A percentile compares a stretch with the other conserved stretches of the same genome.
Evolutionary conservation across 805 yeast genomes (phyloP).

Genomic region (Candida silvicultrix): DNA sequence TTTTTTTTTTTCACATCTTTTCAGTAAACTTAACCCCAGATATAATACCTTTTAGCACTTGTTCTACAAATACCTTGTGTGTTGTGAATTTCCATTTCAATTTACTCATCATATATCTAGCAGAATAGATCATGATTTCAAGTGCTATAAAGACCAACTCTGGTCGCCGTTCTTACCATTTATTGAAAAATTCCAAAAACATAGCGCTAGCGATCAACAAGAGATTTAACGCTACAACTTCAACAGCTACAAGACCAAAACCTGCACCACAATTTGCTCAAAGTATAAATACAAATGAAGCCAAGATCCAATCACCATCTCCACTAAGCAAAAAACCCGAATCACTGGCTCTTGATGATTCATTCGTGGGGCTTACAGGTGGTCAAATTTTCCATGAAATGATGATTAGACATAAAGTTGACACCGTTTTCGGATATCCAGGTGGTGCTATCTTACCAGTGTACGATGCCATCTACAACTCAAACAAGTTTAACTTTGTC

Average conservation of each 20-base stretch:
- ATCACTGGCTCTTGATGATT: constrained; percentile 54
- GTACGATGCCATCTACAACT: constrained; percentile 92
- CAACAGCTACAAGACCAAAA: constrained; percentile 14
- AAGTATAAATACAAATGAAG: constrained; percentile 4
- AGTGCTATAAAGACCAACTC: constrained; percentile 12
- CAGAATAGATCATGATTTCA: constrained; percentile 3
- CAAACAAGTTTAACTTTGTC: constrained; percentile 82
- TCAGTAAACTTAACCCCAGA: not conserved
- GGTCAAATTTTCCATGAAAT: constrained; percentile 98
- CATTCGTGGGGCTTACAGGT: constrained; percentile 94
- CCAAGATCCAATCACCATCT: not conserved
- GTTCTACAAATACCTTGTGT: not conserved
- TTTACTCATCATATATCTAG: not conserved
- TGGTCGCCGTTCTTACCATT: constrained; percentile 11
- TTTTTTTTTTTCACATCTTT: not conserved
- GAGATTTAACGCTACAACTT: constrained; percentile 7
- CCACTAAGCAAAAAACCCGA: constrained; percentile 3
- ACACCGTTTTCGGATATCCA: constrained; percentile 94
- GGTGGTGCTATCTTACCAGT: constrained; percentile 99
- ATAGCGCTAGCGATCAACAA: constrained; percentile 1
- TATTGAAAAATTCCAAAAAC: constrained; percentile 2
- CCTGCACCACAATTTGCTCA: constrained; percentile 24
- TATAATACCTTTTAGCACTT: not conserved
- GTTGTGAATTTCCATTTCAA: not conserved
- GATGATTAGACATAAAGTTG: constrained; percentile 96